phyloP scores from a whole-genome alignment of 140 eudicot species.

The Anethum foeniculum region DNA sequence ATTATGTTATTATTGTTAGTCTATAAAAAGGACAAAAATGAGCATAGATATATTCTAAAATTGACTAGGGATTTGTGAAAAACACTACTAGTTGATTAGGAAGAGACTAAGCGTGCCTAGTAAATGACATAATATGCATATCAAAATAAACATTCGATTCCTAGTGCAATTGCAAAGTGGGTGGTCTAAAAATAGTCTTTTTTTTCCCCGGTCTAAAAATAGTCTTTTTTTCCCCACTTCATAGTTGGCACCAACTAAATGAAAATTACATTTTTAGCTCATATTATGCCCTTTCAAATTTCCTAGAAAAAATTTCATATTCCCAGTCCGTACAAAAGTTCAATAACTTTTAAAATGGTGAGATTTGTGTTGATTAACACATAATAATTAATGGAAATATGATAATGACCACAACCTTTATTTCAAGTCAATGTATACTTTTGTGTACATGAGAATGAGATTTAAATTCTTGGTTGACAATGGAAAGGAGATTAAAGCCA shows the following conservation, averaged over 20 bases:
- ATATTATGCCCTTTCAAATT: background rate
- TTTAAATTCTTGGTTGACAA: background rate
- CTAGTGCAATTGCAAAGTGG: background rate
- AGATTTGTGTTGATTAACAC: background rate
- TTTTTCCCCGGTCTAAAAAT: background rate
- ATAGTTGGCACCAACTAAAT: conserved; percentile 4
- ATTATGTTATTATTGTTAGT: background rate
- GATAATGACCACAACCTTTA: conserved; percentile 2
- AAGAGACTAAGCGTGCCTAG: background rate
- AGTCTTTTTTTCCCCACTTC: background rate
- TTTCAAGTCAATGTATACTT: background rate
- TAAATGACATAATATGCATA: background rate
- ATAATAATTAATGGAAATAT: background rate
- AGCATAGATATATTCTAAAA: background rate
- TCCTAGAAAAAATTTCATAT: background rate
- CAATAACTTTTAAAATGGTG: background rate
- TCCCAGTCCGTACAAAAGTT: conserved; percentile 4
- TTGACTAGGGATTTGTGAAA: background rate
- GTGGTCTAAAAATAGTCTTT: background rate
- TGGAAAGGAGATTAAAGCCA: background rate
- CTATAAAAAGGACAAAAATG: background rate
- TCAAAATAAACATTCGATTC: background rate
- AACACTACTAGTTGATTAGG: background rate
- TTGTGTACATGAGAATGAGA: background rate
- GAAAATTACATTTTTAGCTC: background rate